Conservation (phyloP, 2,329 filamentous ascomycete species). For the Xylaria hypoxylon region DNA sequence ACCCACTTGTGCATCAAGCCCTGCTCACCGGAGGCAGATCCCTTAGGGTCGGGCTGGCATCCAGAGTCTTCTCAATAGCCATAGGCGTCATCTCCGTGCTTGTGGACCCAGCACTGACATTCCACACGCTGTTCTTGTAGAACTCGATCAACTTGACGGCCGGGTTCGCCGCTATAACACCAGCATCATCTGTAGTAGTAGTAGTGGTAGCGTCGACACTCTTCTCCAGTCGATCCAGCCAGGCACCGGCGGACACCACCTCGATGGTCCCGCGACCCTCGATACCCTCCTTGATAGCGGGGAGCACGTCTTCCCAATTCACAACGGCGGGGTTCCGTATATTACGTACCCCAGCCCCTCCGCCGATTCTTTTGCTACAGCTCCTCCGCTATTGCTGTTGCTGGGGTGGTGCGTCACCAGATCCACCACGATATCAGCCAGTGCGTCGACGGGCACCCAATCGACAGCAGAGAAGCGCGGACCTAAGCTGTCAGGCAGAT, state of each 20-base stretch:
- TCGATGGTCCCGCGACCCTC: slow-evolving; percentile 37
- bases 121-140: slow-evolving; percentile 43
- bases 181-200: slow-evolving; percentile 19
- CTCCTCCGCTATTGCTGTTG: not conserved
- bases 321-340: slow-evolving; percentile 46
- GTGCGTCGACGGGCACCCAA: slow-evolving; percentile 59
- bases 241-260: too few relatives aligned
- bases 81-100: slow-evolving; percentile 32
- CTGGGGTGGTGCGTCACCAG: slow-evolving; percentile 35
- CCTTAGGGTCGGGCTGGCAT: slow-evolving; percentile 46
- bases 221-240: too few relatives aligned
- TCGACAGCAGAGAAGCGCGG: slow-evolving; percentile 51
- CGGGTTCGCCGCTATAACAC: slow-evolving; percentile 46
- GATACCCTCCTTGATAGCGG: slow-evolving; percentile 38
- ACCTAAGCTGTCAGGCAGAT: slow-evolving; percentile 54
- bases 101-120: slow-evolving; percentile 33
- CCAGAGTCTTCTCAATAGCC: slow-evolving; percentile 41
- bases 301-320: slow-evolving; percentile 44
- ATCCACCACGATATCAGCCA: slow-evolving; percentile 54
- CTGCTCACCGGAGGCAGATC: slow-evolving; percentile 45
- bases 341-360: slow-evolving; percentile 43
- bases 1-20: slow-evolving; percentile 54
- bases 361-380: too few relatives aligned
- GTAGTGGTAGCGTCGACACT: slow-evolving; percentile 13
- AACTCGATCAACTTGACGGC: slow-evolving; percentile 51